Conservation (phyloP, 2,329 filamentous ascomycete genomes). For the Epichloe sylvatica region DNA sequence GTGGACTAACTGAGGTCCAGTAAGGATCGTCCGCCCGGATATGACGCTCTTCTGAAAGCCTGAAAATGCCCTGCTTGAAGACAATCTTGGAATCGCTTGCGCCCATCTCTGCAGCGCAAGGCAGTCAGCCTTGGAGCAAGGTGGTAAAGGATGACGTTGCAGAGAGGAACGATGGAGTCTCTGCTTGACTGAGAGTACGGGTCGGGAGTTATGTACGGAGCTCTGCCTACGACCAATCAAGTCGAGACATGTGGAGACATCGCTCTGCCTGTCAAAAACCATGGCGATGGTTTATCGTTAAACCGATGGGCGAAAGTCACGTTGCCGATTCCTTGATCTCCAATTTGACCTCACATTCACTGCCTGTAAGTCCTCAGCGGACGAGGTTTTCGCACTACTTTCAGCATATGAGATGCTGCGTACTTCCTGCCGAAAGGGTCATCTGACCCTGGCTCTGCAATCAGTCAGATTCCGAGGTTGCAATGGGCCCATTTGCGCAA, state of each 20-base stretch:
- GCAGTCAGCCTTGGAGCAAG: slow-evolving; percentile 7
- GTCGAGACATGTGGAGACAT: neutral
- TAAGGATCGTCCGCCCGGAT: slow-evolving; percentile 82
- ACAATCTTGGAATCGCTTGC: slow-evolving; percentile 97
- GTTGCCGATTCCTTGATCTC: neutral
- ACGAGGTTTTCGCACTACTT: neutral
- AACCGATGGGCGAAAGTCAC: neutral
- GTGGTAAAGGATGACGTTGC: slow-evolving; percentile 7
- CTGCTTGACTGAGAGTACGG: neutral
- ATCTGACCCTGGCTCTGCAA: slow-evolving; percentile 5
- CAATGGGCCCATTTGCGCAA: neutral
- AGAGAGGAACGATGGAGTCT: neutral
- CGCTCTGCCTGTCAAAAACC: neutral
- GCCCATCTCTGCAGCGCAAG: slow-evolving; percentile 51
- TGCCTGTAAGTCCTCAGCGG: neutral
- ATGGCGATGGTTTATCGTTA: slow-evolving; percentile 1
- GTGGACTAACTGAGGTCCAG: slow-evolving; percentile 68
- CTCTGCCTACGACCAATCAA: neutral
- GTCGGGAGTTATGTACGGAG: neutral
- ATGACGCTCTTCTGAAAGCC: slow-evolving; percentile 77
- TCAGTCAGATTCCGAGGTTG: neutral
- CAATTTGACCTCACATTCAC: neutral
- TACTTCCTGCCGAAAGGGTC: slow-evolving; percentile 9
- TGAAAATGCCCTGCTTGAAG: slow-evolving; percentile 97
- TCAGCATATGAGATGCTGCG: slow-evolving; percentile 18